Conservation (phyloP, 345 rosid species). For the Stellera chamaejasme region DNA sequence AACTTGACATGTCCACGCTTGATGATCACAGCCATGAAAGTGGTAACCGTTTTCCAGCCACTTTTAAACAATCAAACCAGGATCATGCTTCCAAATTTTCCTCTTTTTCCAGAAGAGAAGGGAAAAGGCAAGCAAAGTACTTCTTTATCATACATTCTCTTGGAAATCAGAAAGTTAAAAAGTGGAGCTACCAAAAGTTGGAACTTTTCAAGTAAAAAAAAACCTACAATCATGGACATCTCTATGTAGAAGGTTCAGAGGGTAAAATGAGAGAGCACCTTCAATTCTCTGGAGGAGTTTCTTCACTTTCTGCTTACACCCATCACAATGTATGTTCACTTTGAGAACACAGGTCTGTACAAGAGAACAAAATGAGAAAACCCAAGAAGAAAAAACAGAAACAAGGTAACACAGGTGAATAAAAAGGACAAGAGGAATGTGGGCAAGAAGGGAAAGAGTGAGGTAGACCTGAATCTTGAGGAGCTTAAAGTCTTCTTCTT, state of each 20-base stretch:
- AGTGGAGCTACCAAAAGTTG: not conserved
- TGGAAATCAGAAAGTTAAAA: conserved; percentile 8
- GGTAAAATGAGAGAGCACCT: conserved; percentile 30
- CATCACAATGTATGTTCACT: conserved; percentile 82
- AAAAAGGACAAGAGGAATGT: conserved; percentile 13
- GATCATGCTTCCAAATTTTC: too few relatives aligned
- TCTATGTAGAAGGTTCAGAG: not conserved
- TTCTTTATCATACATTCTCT: conserved; percentile 3
- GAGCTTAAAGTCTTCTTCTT: conserved; percentile 83
- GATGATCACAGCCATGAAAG: not conserved
- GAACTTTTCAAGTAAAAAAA: not conserved
- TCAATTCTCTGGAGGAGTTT: conserved; percentile 78
- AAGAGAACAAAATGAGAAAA: conserved; percentile 5
- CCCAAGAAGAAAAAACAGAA: not conserved
- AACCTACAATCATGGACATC: not conserved
- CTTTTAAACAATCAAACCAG: too few relatives aligned
- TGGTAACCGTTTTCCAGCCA: not conserved
- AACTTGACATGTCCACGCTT: not conserved
- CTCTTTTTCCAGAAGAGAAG: too few relatives aligned
- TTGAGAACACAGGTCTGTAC: conserved; percentile 59
- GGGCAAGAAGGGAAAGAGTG: not conserved
- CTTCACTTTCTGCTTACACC: conserved; percentile 81
- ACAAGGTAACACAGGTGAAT: conserved; percentile 9
- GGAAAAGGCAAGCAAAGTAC: too few relatives aligned
- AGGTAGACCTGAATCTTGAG: conserved; percentile 73